Conservation (phyloP, 1,284 basidiomycete species). For the Sporisorium exsertum region DNA sequence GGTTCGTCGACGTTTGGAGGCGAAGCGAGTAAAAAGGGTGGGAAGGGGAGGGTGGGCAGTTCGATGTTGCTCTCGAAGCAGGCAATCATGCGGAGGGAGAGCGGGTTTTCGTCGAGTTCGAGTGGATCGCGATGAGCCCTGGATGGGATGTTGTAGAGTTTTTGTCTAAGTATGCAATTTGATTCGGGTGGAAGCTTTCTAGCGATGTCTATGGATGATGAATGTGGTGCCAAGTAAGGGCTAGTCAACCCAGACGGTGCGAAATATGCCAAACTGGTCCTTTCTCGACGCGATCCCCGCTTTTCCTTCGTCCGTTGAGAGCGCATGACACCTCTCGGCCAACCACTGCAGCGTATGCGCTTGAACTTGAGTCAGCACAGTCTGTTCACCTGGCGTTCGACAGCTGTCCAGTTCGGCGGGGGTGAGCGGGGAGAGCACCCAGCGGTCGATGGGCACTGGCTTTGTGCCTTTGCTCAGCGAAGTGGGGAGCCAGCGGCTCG, state of each 20-base stretch:
- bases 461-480: neutral
- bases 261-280: conserved; percentile 35
- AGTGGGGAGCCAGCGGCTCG: conserved; percentile 7
- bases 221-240: neutral
- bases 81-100: conserved; percentile 37
- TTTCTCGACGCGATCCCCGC: conserved; percentile 4
- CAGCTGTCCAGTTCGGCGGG: conserved; percentile 27
- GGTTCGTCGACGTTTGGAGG: neutral
- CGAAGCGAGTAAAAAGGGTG: neutral
- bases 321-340: neutral
- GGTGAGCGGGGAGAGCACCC: conserved; percentile 29
- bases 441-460: conserved; percentile 15
- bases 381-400: neutral
- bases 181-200: neutral
- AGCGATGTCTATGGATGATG: neutral
- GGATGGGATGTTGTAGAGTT: neutral
- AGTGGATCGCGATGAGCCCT: conserved; percentile 1
- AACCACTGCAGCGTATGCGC: conserved; percentile 16
- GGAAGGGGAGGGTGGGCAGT: conserved; percentile 2
- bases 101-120: conserved; percentile 24
- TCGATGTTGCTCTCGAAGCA: conserved; percentile 31
- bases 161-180: neutral
- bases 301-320: neutral
- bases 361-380: conserved; percentile 6
- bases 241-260: conserved; percentile 37